Conservation (phyloP, 2,329 filamentous ascomycete genomes). For the Aspergillus ochraceoroseus region DNA sequence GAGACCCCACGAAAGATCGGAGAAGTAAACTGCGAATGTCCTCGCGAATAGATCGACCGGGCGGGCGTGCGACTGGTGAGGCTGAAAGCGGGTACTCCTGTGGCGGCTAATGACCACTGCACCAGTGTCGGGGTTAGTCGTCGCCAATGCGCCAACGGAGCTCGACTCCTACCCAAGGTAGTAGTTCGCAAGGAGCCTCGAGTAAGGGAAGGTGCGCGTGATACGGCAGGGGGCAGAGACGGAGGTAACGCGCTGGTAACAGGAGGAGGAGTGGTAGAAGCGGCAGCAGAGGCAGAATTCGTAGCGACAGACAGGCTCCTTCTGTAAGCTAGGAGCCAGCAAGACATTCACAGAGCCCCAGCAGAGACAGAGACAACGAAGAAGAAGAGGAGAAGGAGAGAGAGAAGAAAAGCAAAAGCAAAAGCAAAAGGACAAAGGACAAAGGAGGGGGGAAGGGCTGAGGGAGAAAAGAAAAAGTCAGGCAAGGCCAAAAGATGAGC, state of each 20-base stretch:
- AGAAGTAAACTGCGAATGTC: conserved; percentile 8
- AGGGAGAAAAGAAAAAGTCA: background rate
- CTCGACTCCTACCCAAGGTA: conserved; percentile 1
- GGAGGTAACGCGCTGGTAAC: conserved; percentile 14
- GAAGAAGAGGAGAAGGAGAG: conserved; percentile 17
- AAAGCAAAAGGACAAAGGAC: conserved; percentile 8
- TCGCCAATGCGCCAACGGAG: conserved; percentile 5
- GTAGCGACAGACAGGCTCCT: conserved; percentile 29
- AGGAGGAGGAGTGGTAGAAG: conserved; percentile 14
- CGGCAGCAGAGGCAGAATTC: conserved; percentile 15
- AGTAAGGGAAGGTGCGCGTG: conserved; percentile 2
- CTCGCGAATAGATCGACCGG: conserved; percentile 14
- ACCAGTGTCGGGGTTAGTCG: conserved; percentile 2
- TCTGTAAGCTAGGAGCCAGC: conserved; percentile 28
- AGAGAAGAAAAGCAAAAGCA: conserved; percentile 8
- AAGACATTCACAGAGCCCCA: conserved; percentile 35
- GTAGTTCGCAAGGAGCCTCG: conserved; percentile 1
- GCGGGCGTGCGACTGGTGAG: conserved; percentile 16
- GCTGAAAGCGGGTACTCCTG: conserved; percentile 11
- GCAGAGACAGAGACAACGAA: conserved; percentile 13
- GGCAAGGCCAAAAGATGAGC: background rate
- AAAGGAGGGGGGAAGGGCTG: conserved; percentile 12
- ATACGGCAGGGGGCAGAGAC: conserved; percentile 11
- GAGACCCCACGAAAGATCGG: conserved; percentile 10
- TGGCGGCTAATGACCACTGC: conserved; percentile 8